phyloP scores from a whole-genome alignment of 2,329 filamentous ascomycete genomes.

The Botryosphaeria agaves region DNA sequence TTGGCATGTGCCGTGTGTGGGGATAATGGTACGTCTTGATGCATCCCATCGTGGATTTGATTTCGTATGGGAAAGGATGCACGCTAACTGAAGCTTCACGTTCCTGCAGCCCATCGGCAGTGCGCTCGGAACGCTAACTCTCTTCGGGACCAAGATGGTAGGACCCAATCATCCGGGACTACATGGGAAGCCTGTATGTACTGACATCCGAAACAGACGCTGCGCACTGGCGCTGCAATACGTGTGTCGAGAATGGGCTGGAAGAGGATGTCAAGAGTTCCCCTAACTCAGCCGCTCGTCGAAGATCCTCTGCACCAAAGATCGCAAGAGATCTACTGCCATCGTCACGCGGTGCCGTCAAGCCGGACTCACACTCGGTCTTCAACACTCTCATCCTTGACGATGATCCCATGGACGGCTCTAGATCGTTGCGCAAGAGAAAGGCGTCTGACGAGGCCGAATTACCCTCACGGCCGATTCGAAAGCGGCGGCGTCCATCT shows the following conservation, averaged over 20 bases:
- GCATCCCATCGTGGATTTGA: constrained; percentile 1
- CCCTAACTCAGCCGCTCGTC: constrained; percentile 23
- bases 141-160: constrained; percentile 29
- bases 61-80: constrained; percentile 12
- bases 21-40: constrained; percentile 55
- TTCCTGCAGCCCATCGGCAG: constrained; percentile 65
- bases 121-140: constrained; percentile 61
- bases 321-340: constrained; percentile 57
- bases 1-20: constrained; percentile 62
- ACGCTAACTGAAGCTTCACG: constrained; percentile 22
- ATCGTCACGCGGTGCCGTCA: constrained; percentile 44
- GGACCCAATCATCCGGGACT: constrained; percentile 3
- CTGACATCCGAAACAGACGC: constrained; percentile 36
- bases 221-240: constrained; percentile 44
- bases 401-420: constrained; percentile 58
- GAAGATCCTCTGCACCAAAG: constrained; percentile 45
- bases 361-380: constrained; percentile 57
- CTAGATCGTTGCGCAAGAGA: constrained; percentile 64
- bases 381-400: constrained; percentile 57
- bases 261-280: constrained; percentile 24
- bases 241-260: constrained; percentile 34
- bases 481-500: constrained; percentile 24
- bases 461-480: constrained; percentile 16
- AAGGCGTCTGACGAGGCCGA: constrained; percentile 52
- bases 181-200: too few relatives aligned